These are phyloP conservation scores for Pichia rugopelliculosa DNA, from an alignment of 805 yeast species.

Conservation along the genomic window DNA sequence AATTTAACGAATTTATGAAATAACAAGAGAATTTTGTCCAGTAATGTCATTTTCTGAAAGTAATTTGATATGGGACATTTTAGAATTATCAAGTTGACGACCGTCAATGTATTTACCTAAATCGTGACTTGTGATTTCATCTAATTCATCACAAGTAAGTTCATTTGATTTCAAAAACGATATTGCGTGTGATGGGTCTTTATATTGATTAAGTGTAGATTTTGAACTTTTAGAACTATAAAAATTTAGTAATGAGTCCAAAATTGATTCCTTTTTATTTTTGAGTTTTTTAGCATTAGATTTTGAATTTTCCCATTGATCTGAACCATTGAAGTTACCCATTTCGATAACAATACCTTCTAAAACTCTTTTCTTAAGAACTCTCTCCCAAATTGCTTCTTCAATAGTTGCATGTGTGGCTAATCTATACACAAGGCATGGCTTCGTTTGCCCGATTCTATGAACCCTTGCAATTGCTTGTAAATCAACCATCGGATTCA, in stretches of 20 bases:
- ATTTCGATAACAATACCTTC: constrained; percentile 68
- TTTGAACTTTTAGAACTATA: constrained; percentile 27
- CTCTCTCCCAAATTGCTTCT: constrained; percentile 69
- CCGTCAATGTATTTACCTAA: background rate
- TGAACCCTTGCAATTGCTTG: constrained; percentile 97
- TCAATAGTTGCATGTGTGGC: constrained; percentile 76
- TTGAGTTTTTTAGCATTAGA: background rate
- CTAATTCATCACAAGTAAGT: constrained; percentile 37
- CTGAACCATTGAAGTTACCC: constrained; percentile 44
- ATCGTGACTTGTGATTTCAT: constrained; percentile 29
- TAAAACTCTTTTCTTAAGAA: constrained; percentile 70
- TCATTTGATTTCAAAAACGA: constrained; percentile 1
- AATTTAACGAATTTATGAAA: background rate
- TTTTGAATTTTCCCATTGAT: constrained; percentile 9
- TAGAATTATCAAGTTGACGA: background rate
- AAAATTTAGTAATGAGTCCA: constrained; percentile 33
- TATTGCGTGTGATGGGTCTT: background rate
- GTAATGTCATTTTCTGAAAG: constrained; percentile 10
- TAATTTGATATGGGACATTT: constrained; percentile 6
- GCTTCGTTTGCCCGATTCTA: constrained; percentile 82
- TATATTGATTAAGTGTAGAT: constrained; percentile 1
- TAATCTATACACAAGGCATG: constrained; percentile 75
- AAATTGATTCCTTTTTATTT: constrained; percentile 11
- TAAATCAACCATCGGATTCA: constrained; percentile 95
- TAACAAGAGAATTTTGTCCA: constrained; percentile 3